Evolutionary conservation across 169 alveolate species (phyloP).

Genomic region (Ichthyophthirius multifiliis): DNA sequence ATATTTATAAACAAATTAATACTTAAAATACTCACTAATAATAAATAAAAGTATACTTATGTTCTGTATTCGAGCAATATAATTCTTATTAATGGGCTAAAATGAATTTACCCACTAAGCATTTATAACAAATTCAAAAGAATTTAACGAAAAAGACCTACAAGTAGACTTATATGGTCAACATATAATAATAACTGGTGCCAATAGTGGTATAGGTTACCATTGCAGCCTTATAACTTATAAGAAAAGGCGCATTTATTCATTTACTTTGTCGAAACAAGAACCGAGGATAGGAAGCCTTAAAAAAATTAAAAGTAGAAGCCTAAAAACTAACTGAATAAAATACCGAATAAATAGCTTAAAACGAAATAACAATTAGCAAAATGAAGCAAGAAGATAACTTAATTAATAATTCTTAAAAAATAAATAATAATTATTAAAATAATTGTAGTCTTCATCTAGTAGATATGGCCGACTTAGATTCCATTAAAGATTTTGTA

Average conservation of each 20-base stretch:
- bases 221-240: background rate
- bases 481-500: background rate
- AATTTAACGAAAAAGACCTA: background rate
- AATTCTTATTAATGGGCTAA: background rate
- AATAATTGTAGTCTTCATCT: background rate
- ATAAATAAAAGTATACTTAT: no score
- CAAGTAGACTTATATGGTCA: background rate
- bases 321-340: no score
- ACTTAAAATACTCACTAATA: no score
- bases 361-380: no score
- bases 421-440: no score
- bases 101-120: background rate
- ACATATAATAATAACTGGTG: background rate
- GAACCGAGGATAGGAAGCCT: background rate
- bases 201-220: background rate
- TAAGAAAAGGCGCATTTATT: background rate
- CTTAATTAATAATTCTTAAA: no score
- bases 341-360: no score
- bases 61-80: background rate
- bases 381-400: no score
- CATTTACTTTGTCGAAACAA: background rate
- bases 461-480: background rate
- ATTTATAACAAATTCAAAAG: background rate
- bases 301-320: background rate
- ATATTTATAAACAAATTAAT: no score